phyloP scores from a whole-genome alignment of 176 grass and related monocot species.

The Musa troglodytarum region DNA sequence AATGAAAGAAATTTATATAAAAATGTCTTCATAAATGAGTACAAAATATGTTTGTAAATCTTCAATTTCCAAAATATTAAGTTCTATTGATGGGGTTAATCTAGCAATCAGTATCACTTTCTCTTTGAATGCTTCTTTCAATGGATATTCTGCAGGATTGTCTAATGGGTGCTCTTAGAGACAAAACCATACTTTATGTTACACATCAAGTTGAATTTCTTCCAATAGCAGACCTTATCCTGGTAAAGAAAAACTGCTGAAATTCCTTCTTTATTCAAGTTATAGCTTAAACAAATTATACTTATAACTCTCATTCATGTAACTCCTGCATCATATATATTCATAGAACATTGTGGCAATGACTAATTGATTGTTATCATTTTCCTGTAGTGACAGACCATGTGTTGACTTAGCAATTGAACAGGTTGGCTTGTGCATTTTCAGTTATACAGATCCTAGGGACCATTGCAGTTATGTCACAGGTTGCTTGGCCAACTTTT shows the following conservation, averaged over 20 bases:
- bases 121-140: too few relatives aligned
- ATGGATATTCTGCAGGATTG: conserved; percentile 27
- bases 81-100: too few relatives aligned
- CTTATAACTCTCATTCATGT: too few relatives aligned
- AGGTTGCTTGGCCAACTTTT: conserved; percentile 94
- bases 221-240: conserved; percentile 27
- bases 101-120: too few relatives aligned
- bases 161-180: conserved; percentile 24
- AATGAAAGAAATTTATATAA: too few relatives aligned
- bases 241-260: conserved; percentile 17
- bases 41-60: too few relatives aligned
- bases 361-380: background rate
- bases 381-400: conserved; percentile 67
- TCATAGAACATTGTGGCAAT: background rate
- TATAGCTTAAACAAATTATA: too few relatives aligned
- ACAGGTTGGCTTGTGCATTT: too few relatives aligned
- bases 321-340: conserved; percentile 3
- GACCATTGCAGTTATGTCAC: conserved; percentile 90
- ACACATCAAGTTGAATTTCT: conserved; percentile 40
- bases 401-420: conserved; percentile 66
- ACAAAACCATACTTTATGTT: conserved; percentile 34
- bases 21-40: too few relatives aligned
- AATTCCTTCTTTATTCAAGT: too few relatives aligned
- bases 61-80: too few relatives aligned
- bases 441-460: conserved; percentile 77